These are phyloP conservation scores for Jamesozyma spencerorum DNA, from an alignment of 805 yeast species.

Conservation along the genomic window DNA sequence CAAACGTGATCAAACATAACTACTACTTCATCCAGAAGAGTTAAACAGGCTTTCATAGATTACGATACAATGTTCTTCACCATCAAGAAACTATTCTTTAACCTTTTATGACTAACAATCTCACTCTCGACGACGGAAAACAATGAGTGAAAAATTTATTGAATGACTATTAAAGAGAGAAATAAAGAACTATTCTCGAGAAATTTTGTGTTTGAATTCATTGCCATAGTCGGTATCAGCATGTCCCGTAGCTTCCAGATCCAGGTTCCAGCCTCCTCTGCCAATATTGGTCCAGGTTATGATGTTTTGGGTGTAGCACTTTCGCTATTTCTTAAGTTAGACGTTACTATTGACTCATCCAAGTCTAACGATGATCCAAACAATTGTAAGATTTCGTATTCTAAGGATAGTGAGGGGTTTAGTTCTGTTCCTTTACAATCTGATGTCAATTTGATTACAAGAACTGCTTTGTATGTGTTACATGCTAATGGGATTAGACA, in stretches of 20 bases:
- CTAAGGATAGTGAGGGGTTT: slow-evolving; percentile 67
- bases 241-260: slow-evolving; percentile 48
- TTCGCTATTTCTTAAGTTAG: slow-evolving; percentile 59
- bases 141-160: too few relatives aligned
- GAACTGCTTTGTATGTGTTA: slow-evolving; percentile 85
- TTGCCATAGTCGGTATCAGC: too few relatives aligned
- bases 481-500: slow-evolving; percentile 67
- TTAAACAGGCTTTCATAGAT: too few relatives aligned
- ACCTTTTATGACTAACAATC: too few relatives aligned
- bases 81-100: too few relatives aligned
- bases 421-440: slow-evolving; percentile 68
- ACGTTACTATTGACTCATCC: slow-evolving; percentile 53
- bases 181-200: too few relatives aligned
- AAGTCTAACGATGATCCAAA: slow-evolving; percentile 46
- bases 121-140: too few relatives aligned
- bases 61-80: too few relatives aligned
- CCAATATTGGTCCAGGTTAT: slow-evolving; percentile 97
- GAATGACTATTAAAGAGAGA: too few relatives aligned
- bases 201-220: too few relatives aligned
- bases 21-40: too few relatives aligned
- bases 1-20: too few relatives aligned
- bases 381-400: slow-evolving; percentile 62
- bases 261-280: slow-evolving; percentile 91
- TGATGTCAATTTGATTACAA: slow-evolving; percentile 76
- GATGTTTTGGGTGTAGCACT: slow-evolving; percentile 93